Conservation (phyloP, 305 asterid species). For the Stenogyne calaminthoides region DNA sequence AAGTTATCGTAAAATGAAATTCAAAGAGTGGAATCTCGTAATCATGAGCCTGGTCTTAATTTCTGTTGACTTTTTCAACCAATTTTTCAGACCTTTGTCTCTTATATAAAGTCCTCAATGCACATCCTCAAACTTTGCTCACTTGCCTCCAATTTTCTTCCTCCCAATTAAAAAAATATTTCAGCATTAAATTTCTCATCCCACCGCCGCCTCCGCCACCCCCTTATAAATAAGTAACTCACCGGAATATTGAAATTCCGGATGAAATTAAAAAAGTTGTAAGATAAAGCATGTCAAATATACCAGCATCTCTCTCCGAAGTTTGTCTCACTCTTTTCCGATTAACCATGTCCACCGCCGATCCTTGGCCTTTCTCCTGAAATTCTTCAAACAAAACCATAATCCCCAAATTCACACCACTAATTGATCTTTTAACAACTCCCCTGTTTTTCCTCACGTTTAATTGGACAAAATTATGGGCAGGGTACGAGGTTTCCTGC, state of each 20-base stretch:
- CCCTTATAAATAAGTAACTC: not conserved
- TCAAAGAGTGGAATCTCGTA: not conserved
- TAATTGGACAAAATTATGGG: slow-evolving; percentile 36
- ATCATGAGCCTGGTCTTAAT: not conserved
- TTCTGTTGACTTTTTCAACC: slow-evolving; percentile 26
- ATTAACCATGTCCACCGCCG: slow-evolving; percentile 64
- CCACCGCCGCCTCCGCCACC: slow-evolving; percentile 25
- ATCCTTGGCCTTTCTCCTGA: slow-evolving; percentile 78
- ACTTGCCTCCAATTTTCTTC: slow-evolving; percentile 1
- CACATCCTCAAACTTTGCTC: not conserved
- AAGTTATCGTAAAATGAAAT: not conserved
- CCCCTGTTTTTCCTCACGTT: not conserved
- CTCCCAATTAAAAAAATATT: not conserved
- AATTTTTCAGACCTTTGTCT: slow-evolving; percentile 6
- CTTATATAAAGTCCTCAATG: slow-evolving; percentile 22
- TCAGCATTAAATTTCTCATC: not conserved
- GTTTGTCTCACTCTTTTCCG: slow-evolving; percentile 60
- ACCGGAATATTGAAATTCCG: slow-evolving; percentile 1
- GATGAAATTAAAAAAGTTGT: slow-evolving; percentile 33
- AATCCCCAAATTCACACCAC: not conserved
- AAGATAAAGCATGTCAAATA: slow-evolving; percentile 46
- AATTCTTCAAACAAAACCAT: not conserved
- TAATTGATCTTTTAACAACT: not conserved
- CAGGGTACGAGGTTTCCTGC: slow-evolving; percentile 58
- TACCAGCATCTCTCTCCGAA: slow-evolving; percentile 60